A percentile compares a stretch with the other conserved stretches of the same genome.
These are phyloP conservation scores for Talaromyces amestolkiae DNA, from an alignment of 2,329 filamentous ascomycete genomes.

Conservation along the genomic window DNA sequence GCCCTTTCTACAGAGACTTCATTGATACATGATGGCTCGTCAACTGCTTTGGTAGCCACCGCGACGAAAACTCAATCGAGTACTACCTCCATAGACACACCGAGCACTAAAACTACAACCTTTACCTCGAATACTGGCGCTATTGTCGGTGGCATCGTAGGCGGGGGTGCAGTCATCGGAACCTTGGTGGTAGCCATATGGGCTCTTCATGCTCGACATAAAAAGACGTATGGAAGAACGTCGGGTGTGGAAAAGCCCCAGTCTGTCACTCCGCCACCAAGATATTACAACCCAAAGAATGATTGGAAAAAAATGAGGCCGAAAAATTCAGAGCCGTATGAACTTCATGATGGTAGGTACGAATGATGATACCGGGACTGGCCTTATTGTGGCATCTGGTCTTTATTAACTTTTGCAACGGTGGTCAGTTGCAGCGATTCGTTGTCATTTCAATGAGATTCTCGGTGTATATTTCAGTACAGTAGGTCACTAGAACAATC, in stretches of 20 bases:
- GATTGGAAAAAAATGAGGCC: background rate
- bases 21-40: background rate
- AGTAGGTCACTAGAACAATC: too few species aligned
- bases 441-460: background rate
- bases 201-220: background rate
- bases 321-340: background rate
- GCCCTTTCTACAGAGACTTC: background rate
- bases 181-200: background rate
- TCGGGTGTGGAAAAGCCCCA: background rate
- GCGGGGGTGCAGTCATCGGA: background rate
- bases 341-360: background rate
- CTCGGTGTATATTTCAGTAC: background rate
- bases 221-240: background rate
- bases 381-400: too few species aligned
- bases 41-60: too few species aligned
- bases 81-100: background rate
- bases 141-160: background rate
- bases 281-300: background rate
- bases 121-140: background rate
- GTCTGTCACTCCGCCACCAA: background rate
- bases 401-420: background rate
- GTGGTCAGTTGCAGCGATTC: background rate
- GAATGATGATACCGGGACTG: too few species aligned
- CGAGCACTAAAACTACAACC: background rate
- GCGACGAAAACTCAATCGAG: background rate